Conservation (phyloP, 1,139 yeast species). For the Ogataea hybrid region DNA sequence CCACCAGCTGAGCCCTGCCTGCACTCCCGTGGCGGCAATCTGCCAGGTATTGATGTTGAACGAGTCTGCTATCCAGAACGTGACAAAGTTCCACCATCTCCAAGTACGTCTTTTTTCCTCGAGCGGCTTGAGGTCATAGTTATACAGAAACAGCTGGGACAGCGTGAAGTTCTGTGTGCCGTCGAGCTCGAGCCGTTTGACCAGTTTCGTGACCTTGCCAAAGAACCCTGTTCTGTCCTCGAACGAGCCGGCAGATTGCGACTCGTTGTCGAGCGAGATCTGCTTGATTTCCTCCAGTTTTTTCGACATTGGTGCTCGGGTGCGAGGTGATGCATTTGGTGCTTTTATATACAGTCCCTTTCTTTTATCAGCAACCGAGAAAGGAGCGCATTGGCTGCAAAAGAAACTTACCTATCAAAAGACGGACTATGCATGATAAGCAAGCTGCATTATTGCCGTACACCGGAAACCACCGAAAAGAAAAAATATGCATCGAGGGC, state of each 20-base stretch:
- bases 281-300: conserved; percentile 5
- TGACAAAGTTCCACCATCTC: conserved; percentile 78
- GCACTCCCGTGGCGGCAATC: conserved; percentile 81
- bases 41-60: conserved; percentile 90
- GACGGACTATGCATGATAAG: conserved; percentile 1
- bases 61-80: conserved; percentile 85
- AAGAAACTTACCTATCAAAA: too few species aligned
- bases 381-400: too few species aligned
- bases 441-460: conserved; percentile 2
- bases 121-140: conserved; percentile 76
- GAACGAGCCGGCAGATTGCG: conserved; percentile 4
- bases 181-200: conserved; percentile 24
- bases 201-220: conserved; percentile 5
- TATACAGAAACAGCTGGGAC: conserved; percentile 60
- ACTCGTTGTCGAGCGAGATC: conserved; percentile 1
- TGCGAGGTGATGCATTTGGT: background rate
- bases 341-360: background rate
- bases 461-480: background rate
- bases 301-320: conserved; percentile 1
- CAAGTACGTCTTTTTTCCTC: conserved; percentile 67
- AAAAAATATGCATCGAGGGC: background rate
- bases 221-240: background rate
- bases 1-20: conserved; percentile 82
- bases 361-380: conserved; percentile 1
- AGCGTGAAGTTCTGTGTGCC: conserved; percentile 36